Evolutionary conservation across 2,329 filamentous ascomycete species (phyloP).

Genomic region (Paracoccidioides lutzii): DNA sequence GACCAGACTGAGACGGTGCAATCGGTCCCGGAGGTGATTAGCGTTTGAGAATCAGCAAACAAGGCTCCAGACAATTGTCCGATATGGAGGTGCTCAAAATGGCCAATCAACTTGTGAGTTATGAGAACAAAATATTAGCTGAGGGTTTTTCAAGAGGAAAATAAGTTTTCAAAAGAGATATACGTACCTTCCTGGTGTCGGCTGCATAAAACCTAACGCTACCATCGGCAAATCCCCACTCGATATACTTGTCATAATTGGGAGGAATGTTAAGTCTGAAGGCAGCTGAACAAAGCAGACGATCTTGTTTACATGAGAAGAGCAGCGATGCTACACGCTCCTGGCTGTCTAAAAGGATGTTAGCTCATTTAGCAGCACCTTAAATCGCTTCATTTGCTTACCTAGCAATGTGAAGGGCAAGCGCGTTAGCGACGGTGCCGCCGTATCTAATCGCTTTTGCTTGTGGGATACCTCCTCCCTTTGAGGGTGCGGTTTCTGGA

Average conservation of each 20-base stretch:
- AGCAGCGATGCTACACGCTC: constrained; percentile 70
- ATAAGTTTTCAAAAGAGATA: neutral
- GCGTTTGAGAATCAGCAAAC: constrained; percentile 78
- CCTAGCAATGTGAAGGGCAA: constrained; percentile 66
- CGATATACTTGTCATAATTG: constrained; percentile 75
- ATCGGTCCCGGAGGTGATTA: constrained; percentile 85
- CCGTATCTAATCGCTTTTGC: constrained; percentile 60
- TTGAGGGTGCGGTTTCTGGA: constrained; percentile 65
- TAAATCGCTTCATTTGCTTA: constrained; percentile 22
- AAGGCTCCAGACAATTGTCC: constrained; percentile 73
- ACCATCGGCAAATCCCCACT: constrained; percentile 92
- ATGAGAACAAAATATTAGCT: too few relatives aligned
- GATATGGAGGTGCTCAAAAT: constrained; percentile 89
- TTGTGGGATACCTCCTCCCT: constrained; percentile 56
- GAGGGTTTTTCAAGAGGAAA: neutral
- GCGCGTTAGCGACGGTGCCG: constrained; percentile 61
- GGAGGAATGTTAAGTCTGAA: constrained; percentile 81
- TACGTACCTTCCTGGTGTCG: constrained; percentile 58
- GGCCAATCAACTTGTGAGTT: constrained; percentile 48
- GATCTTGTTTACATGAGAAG: constrained; percentile 67
- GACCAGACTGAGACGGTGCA: constrained; percentile 81
- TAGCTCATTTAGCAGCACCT: constrained; percentile 1
- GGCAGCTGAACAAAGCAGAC: constrained; percentile 68
- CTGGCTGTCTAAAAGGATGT: constrained; percentile 42
- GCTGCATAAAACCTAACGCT: constrained; percentile 82